Percentiles rank a stretch among this genome's conserved stretches.
These are phyloP conservation scores for Lanzia echinophila DNA, from an alignment of 2,329 filamentous ascomycete genomes.

Conservation along the genomic window DNA sequence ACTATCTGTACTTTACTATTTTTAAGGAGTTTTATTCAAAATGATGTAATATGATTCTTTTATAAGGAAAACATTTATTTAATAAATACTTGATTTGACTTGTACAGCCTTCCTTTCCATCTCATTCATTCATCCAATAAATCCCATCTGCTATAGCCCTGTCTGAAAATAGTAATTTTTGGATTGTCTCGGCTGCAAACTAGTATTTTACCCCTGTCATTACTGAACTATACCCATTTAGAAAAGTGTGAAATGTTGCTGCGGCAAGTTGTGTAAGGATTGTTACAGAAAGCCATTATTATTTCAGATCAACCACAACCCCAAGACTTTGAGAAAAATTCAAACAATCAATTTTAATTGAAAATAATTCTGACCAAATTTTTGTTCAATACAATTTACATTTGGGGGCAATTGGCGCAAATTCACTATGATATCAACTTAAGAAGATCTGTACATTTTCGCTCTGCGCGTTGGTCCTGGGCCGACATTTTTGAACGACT, in stretches of 20 bases:
- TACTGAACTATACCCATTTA: not conserved
- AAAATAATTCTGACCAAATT: not conserved
- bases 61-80: too few species aligned
- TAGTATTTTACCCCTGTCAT: not conserved
- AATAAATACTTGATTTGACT: too few species aligned
- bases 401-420: not conserved
- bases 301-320: not conserved
- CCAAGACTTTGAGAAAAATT: not conserved
- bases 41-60: not conserved
- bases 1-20: too few species aligned
- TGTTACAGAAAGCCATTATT: slow-evolving; percentile 5
- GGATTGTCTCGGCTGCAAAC: not conserved
- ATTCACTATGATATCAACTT: slow-evolving; percentile 18
- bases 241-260: slow-evolving; percentile 1
- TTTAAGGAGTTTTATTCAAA: too few species aligned
- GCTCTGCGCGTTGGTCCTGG: slow-evolving; percentile 10
- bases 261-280: slow-evolving; percentile 8
- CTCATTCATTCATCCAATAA: not conserved
- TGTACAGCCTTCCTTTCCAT: not conserved
- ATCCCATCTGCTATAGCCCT: slow-evolving; percentile 2
- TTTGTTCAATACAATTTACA: not conserved
- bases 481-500: not conserved
- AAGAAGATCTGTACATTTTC: slow-evolving; percentile 6
- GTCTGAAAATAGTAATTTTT: slow-evolving; percentile 11
- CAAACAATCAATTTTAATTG: not conserved